Conservation (phyloP, 2,329 filamentous ascomycete genomes). For the Laburnicola sp. region DNA sequence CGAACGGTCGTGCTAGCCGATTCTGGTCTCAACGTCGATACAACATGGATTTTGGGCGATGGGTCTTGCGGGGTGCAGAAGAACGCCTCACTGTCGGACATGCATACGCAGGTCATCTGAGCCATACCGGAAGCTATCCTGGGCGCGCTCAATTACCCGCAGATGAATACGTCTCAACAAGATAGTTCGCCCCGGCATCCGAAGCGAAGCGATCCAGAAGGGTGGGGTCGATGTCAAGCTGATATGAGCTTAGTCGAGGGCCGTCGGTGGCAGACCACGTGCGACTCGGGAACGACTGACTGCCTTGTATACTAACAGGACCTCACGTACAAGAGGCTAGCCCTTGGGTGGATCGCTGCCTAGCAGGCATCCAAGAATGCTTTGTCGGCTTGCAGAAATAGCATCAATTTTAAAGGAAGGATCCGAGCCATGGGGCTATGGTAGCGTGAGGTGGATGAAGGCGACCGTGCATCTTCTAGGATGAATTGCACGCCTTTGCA, state of each 20-base stretch:
- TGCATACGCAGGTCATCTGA: background rate
- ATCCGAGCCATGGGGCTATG: background rate
- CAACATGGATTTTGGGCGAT: background rate
- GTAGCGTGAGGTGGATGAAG: background rate
- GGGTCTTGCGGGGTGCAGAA: background rate
- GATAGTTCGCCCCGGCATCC: background rate
- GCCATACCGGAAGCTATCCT: slow-evolving; percentile 3
- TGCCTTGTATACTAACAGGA: background rate
- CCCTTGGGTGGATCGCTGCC: background rate
- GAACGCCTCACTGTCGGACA: slow-evolving; percentile 7
- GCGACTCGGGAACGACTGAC: background rate
- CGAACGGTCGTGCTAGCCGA: background rate
- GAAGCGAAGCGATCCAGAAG: slow-evolving; percentile 1
- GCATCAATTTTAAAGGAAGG: background rate
- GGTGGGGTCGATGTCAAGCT: slow-evolving; percentile 12
- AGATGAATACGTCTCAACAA: background rate
- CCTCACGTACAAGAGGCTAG: background rate
- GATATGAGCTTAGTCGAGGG: slow-evolving; percentile 1
- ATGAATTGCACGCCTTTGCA: background rate
- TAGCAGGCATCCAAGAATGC: background rate
- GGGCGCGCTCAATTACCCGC: slow-evolving; percentile 2
- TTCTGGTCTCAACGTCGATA: background rate
- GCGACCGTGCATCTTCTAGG: background rate
- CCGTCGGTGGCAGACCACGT: background rate
- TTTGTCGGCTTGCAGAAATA: background rate